Evolutionary conservation across 768 basidiomycete species (phyloP).

Genomic region (Lactifluus echinatus): DNA sequence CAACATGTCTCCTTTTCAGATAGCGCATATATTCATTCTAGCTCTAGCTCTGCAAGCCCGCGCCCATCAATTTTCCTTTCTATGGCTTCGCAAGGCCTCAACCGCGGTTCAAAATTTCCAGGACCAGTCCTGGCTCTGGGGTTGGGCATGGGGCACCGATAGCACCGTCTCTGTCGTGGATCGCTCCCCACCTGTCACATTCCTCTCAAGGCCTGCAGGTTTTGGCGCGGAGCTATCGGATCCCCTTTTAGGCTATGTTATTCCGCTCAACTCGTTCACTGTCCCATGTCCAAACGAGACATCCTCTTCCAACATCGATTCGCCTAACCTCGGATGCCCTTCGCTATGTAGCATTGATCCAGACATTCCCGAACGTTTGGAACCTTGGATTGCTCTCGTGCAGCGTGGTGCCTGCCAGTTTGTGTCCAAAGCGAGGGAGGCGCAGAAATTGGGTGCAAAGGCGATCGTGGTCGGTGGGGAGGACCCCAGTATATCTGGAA

Average conservation of each 20-base stretch:
- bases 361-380: slow-evolving; percentile 47
- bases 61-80: slow-evolving; percentile 11
- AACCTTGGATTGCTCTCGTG: slow-evolving; percentile 85
- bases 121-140: slow-evolving; percentile 31
- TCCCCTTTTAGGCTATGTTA: slow-evolving; percentile 31
- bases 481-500: slow-evolving; percentile 52
- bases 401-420: slow-evolving; percentile 89
- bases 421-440: slow-evolving; percentile 62
- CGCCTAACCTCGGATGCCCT: slow-evolving; percentile 56
- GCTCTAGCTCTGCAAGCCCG: not conserved
- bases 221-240: slow-evolving; percentile 70
- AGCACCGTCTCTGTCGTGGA: slow-evolving; percentile 64
- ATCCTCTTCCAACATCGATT: slow-evolving; percentile 14
- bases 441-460: slow-evolving; percentile 58
- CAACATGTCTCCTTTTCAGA: not conserved
- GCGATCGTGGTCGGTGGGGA: slow-evolving; percentile 91
- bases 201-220: slow-evolving; percentile 61
- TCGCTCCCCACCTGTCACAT: slow-evolving; percentile 59
- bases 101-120: slow-evolving; percentile 19
- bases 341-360: slow-evolving; percentile 50
- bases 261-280: slow-evolving; percentile 31
- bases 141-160: slow-evolving; percentile 35
- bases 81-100: slow-evolving; percentile 26
- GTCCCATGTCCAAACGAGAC: slow-evolving; percentile 32
- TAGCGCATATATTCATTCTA: slow-evolving; percentile 5